phyloP scores from a whole-genome alignment of 768 basidiomycete species.

The Rhodotorula graminis region DNA sequence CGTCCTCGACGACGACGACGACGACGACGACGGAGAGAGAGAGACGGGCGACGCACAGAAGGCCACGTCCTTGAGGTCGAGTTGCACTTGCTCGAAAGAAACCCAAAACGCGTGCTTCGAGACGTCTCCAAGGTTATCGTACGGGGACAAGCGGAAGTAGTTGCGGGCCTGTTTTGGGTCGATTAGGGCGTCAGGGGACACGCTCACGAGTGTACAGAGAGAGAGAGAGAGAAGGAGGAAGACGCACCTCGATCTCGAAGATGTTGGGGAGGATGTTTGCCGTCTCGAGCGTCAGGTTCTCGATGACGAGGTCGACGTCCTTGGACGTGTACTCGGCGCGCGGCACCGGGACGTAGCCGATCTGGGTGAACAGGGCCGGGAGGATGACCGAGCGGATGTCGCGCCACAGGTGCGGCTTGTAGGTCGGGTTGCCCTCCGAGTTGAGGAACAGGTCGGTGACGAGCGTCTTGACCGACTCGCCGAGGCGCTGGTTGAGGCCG shows the following conservation, averaged over 20 bases:
- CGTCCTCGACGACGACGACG: too few relatives aligned
- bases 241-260: not conserved
- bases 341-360: conserved; percentile 75
- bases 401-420: conserved; percentile 73
- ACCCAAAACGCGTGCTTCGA: conserved; percentile 5
- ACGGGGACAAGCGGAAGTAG: conserved; percentile 77
- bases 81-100: conserved; percentile 68
- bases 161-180: conserved; percentile 53
- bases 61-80: conserved; percentile 86
- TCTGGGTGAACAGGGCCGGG: conserved; percentile 69
- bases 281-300: conserved; percentile 82
- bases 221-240: not conserved
- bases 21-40: conserved; percentile 45
- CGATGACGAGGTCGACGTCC: conserved; percentile 77
- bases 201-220: too few relatives aligned
- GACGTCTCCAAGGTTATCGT: conserved; percentile 48
- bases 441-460: conserved; percentile 80
- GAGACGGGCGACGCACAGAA: conserved; percentile 58
- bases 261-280: conserved; percentile 57
- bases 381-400: conserved; percentile 79
- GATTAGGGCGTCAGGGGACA: not conserved
- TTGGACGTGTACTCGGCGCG: conserved; percentile 90
- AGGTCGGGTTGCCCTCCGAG: conserved; percentile 72
- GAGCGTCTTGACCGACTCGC: conserved; percentile 60
- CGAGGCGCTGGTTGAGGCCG: conserved; percentile 66